A percentile compares a stretch with the other conserved stretches of the same genome.
Evolutionary conservation across 176 grass and related monocot genomes (phyloP).

Genomic region (Elaeis guineensis): DNA sequence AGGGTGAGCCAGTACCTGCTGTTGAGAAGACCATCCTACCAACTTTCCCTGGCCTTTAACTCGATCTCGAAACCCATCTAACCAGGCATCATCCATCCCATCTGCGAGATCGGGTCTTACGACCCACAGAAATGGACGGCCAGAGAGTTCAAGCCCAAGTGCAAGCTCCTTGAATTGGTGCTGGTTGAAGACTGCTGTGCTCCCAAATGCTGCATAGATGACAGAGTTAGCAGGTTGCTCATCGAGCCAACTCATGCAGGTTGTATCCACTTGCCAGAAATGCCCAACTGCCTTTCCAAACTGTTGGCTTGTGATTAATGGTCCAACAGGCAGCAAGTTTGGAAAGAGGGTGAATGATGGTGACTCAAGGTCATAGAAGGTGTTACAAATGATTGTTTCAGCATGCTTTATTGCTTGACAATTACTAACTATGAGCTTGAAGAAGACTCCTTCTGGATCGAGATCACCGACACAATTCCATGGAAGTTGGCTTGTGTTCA

Average conservation of each 20-base stretch:
- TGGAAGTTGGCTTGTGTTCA: neutral
- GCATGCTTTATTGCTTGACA: neutral
- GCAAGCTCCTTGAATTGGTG: constrained; percentile 47
- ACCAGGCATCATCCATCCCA: constrained; percentile 24
- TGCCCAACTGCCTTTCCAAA: neutral
- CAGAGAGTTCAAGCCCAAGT: constrained; percentile 33
- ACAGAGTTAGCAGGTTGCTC: constrained; percentile 30
- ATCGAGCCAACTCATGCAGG: constrained; percentile 38
- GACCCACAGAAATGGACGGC: constrained; percentile 57
- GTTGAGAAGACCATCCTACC: too few species aligned
- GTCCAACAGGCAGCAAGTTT: constrained; percentile 14
- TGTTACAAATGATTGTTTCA: constrained; percentile 38
- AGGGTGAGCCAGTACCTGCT: constrained; percentile 15
- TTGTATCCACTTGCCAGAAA: constrained; percentile 28
- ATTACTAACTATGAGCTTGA: neutral
- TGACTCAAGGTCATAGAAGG: constrained; percentile 28
- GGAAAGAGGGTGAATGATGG: constrained; percentile 6
- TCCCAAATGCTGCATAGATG: constrained; percentile 46
- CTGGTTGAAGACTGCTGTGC: constrained; percentile 25
- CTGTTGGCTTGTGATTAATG: constrained; percentile 26
- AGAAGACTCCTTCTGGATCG: neutral
- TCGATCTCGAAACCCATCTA: constrained; percentile 23
- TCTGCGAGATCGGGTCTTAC: constrained; percentile 37
- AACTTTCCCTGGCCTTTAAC: neutral
- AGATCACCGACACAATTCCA: neutral